These are phyloP conservation scores for Phaeomoniella chlamydospora DNA, from an alignment of 2,329 filamentous ascomycete genomes.

Conservation along the genomic window DNA sequence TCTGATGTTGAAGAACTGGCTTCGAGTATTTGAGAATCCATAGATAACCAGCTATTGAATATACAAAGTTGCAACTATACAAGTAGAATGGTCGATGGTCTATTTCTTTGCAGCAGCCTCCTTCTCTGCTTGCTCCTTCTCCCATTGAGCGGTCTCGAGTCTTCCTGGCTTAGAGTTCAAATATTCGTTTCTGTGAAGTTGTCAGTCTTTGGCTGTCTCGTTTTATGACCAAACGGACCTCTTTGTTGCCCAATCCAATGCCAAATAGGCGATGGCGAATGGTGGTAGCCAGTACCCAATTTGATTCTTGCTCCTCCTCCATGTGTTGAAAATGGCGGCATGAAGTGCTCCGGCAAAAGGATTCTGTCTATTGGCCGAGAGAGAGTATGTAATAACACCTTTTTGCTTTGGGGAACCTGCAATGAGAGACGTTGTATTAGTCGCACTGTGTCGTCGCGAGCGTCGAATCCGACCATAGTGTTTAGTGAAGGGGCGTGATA, in stretches of 20 bases:
- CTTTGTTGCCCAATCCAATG: constrained; percentile 83
- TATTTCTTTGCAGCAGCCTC: too few species aligned
- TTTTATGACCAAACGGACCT: constrained; percentile 44
- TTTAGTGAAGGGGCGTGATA: constrained; percentile 32
- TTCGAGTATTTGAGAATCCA: background rate
- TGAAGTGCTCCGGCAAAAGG: constrained; percentile 64
- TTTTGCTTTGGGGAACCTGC: constrained; percentile 39
- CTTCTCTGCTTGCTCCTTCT: background rate
- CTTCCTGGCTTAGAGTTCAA: constrained; percentile 34
- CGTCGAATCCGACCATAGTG: too few species aligned
- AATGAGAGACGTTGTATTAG: background rate
- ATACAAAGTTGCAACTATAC: background rate
- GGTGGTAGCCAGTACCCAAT: constrained; percentile 80
- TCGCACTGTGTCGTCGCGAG: background rate
- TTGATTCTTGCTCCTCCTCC: constrained; percentile 72
- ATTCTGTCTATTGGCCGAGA: constrained; percentile 80
- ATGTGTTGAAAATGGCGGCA: constrained; percentile 89
- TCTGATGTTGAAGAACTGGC: too few species aligned
- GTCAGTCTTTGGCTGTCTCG: constrained; percentile 1
- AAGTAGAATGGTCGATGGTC: too few species aligned
- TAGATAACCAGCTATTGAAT: background rate
- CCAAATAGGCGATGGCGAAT: constrained; percentile 61
- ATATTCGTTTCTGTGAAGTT: constrained; percentile 28
- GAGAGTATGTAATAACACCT: constrained; percentile 53
- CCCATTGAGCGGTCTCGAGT: constrained; percentile 1